Percentiles rank a stretch among this genome's conserved stretches.
phyloP scores from a whole-genome alignment of 805 yeast genomes.

The Ogataea thermomethanolica region DNA sequence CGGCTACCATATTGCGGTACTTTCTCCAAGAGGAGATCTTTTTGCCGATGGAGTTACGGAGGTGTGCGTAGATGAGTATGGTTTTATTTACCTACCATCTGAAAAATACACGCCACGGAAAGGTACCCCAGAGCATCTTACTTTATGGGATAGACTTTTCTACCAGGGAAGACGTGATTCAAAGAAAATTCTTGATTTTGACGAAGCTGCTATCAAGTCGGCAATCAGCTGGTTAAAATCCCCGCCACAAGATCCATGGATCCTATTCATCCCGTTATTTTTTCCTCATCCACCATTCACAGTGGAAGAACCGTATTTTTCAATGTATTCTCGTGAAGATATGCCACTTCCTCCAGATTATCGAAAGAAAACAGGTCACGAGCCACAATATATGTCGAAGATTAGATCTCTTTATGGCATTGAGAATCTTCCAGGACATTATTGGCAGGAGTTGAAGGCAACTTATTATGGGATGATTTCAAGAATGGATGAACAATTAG shows the following conservation, averaged over 20 bases:
- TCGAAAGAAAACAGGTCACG: not conserved
- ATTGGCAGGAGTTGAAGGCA: slow-evolving; percentile 17
- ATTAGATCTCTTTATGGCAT: not conserved
- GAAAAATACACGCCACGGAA: not conserved
- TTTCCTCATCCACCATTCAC: slow-evolving; percentile 21
- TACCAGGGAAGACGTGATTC: not conserved
- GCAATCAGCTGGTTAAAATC: not conserved
- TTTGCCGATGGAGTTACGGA: slow-evolving; percentile 15
- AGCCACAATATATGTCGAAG: not conserved
- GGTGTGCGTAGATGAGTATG: slow-evolving; percentile 16
- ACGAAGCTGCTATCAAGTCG: not conserved
- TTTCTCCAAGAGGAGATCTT: slow-evolving; percentile 13
- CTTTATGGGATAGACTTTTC: not conserved
- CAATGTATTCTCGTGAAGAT: slow-evolving; percentile 12
- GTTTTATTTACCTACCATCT: slow-evolving; percentile 13
- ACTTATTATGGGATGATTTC: slow-evolving; percentile 21
- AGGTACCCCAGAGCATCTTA: not conserved
- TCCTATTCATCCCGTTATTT: slow-evolving; percentile 15
- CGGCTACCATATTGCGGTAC: slow-evolving; percentile 14
- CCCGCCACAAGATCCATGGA: slow-evolving; percentile 17
- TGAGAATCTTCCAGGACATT: slow-evolving; percentile 5
- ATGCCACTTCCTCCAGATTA: slow-evolving; percentile 5
- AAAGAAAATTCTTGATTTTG: not conserved
- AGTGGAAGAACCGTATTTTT: slow-evolving; percentile 19
- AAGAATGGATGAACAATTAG: slow-evolving; percentile 17